Base-by-base conservation (phyloP, 2,329 filamentous ascomycete species). In the Xylariaceae sp. region DNA sequence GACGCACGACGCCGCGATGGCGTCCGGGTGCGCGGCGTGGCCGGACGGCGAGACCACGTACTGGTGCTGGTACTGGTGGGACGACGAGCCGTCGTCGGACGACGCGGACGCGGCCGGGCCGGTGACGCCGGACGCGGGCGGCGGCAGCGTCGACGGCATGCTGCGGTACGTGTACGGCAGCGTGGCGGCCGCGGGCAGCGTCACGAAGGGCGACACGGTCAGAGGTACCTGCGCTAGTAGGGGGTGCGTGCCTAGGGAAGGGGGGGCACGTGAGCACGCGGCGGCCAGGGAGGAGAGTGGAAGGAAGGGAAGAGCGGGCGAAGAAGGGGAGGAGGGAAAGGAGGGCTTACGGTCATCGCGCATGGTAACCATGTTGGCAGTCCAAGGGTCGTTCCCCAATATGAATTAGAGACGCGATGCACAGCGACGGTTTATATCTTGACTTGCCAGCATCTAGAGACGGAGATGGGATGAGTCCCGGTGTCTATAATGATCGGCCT, bases 151-250 rank as follows among this genome's bases (percentile, higher is more conserved):
- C 1, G 87, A 90, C 0, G 90, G 86, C 54, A 96, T 81, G 9
- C 79, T 74, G 56, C 89, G 90, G 72, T 95, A 96, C 48, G 87
- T 94, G 67, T 96, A 96, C 16, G 92, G 90, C 6, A 98, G 77
- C 1, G 89, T 94, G 14, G 89, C 84, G 17, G 90, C 83, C 19
- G 85, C 82, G 9, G 92, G 92, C 19, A 98, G 80, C 39, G 82
- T 83, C 50, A 96, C 77, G 65, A 95, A 95, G 17, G 92, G 92
- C 3, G 90, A 95, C 28, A 96, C 88, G 31, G 88, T 93, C 35
- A 98, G 68, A 19, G 92, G 88, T 25, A 96, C 79, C 64, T 98
- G 92, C 46, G 89, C 84, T 29, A 98, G 78, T 44, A 95, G 77
- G 12, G 83, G 85, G 63, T 95, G 88, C 12, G 87, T 79, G 45